phyloP scores from a whole-genome alignment of 306 rosid genomes.

The Dryas octopetala region DNA sequence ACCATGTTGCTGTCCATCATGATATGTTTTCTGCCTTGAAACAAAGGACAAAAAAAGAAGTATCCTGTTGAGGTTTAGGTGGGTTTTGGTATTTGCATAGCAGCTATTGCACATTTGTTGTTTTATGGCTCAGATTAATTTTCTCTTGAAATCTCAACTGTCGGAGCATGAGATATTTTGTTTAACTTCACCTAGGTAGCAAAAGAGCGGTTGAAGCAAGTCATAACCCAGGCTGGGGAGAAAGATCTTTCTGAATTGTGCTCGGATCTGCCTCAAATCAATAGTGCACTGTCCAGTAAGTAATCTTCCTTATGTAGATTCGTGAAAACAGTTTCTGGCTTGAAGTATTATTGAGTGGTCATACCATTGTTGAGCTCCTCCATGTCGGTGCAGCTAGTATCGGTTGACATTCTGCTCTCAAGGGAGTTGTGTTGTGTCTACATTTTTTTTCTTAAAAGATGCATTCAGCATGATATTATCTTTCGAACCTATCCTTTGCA shows the following conservation, averaged over 20 bases:
- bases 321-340: neutral
- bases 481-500: neutral
- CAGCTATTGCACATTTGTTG: neutral
- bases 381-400: neutral
- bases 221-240: conserved; percentile 73
- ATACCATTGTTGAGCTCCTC: neutral
- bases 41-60: neutral
- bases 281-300: conserved; percentile 50
- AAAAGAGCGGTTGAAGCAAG: conserved; percentile 70
- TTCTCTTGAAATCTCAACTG: neutral
- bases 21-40: neutral
- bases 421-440: conserved; percentile 11
- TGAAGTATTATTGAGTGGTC: neutral
- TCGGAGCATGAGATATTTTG: conserved; percentile 29
- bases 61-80: conserved; percentile 8
- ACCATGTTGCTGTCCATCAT: neutral
- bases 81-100: conserved; percentile 8
- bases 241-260: conserved; percentile 50
- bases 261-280: conserved; percentile 49
- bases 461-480: neutral
- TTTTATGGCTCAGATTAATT: conserved; percentile 6
- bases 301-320: conserved; percentile 18
- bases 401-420: conserved; percentile 14
- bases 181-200: conserved; percentile 55
- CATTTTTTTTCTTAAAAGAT: neutral